Base-by-base conservation (phyloP, 345 rosid species). In the Bruguiera gymnorhiza region DNA sequence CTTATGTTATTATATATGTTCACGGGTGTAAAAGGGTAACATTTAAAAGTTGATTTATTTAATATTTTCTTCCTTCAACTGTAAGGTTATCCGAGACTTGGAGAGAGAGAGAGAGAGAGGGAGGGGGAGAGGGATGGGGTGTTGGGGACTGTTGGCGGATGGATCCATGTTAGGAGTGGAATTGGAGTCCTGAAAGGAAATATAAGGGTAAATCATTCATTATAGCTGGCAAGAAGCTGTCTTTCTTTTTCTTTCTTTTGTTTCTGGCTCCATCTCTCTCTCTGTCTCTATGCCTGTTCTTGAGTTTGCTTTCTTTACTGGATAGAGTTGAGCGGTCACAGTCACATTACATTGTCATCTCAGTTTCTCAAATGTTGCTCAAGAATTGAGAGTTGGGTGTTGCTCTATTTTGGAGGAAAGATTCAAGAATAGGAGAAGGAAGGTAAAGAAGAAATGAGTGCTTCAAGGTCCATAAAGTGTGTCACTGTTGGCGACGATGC, bases 401-500 rank as follows among this genome's bases (percentile, higher is more conserved):
- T 43, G 53, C 57, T 55, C 55, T 39, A 62, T 61, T 55, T 67
- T 16, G 23, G 43, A 29, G 19, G 7, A 34, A 18, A 24, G 31
- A 56, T 24, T 21, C 29, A 46, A 30, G 27, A 55, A 30, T 18
- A 39, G 30, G 34, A 26, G 13, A 43, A 37, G 18, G 23, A 50
- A 30, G 46, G n/a, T 5, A 23, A 31, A 26, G 24, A 43, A 73
- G 2, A 55, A 36, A 88, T 88, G 90, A 88, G 90, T 78, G 89
- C 86, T 63, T 87, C 92, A 4, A 78, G 88, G 78, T 87, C 86
- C 78, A 86, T 87, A 51, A 88, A 88, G 80, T 86, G 93, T 70
- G 93, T 88, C 57, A 88, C 93, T 1, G 93, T 88, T 73, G 93
- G 93, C 51, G 93, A 88, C 62, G 93, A 90, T 51, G 93, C 93